Percentiles rank a stretch among this genome's conserved stretches.
Evolutionary conservation across 306 rosid genomes (phyloP).

Genomic region (Corylus avellana): DNA sequence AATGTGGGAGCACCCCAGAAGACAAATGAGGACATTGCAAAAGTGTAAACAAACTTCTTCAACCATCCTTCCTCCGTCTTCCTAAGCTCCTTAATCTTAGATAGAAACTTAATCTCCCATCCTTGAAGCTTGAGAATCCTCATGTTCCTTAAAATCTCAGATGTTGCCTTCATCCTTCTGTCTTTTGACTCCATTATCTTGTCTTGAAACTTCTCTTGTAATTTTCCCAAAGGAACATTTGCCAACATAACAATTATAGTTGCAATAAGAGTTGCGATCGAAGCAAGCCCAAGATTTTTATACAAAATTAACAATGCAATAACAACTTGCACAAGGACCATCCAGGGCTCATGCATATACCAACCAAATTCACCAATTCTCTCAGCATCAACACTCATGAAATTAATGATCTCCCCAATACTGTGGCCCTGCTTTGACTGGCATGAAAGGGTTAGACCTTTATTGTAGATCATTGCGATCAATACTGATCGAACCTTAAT

Average conservation of each 20-base stretch:
- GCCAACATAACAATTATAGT: conserved; percentile 64
- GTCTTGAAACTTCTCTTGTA: conserved; percentile 63
- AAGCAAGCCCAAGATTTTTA: conserved; percentile 77
- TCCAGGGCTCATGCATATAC: conserved; percentile 75
- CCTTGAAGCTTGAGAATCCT: conserved; percentile 85
- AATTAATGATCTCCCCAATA: conserved; percentile 76
- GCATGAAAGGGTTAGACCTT: conserved; percentile 65
- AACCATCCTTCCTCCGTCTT: conserved; percentile 64
- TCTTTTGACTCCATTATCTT: conserved; percentile 89
- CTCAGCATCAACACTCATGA: conserved; percentile 84
- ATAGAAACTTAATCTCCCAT: conserved; percentile 90
- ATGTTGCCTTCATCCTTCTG: conserved; percentile 74
- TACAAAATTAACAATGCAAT: conserved; percentile 69
- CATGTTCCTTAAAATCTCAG: conserved; percentile 81
- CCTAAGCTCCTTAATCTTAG: conserved; percentile 60
- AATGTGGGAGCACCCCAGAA: conserved; percentile 74
- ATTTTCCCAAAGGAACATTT: conserved; percentile 66
- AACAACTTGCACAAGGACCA: conserved; percentile 59
- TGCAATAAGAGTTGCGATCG: conserved; percentile 63
- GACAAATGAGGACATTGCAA: conserved; percentile 49
- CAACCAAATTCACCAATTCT: conserved; percentile 65
- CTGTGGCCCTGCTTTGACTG: conserved; percentile 58
- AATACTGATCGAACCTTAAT: conserved; percentile 58
- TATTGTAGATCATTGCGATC: conserved; percentile 61
- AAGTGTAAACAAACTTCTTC: conserved; percentile 48